Evolutionary conservation across 345 rosid species (phyloP).

Genomic region (Syzygium jambos): DNA sequence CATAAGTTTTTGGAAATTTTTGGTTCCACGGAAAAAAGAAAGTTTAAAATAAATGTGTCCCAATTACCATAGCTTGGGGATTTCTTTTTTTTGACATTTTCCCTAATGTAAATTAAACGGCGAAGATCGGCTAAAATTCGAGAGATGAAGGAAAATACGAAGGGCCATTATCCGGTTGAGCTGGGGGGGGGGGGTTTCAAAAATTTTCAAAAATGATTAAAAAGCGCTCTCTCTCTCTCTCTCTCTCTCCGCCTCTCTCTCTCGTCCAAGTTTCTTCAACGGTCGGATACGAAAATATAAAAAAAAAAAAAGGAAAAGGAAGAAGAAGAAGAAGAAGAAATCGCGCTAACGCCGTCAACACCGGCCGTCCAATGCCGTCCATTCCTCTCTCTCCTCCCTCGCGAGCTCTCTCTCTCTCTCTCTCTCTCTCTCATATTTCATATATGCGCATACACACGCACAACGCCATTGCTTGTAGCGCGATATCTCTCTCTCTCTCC

Average conservation of each 20-base stretch:
- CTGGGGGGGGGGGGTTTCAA: background rate
- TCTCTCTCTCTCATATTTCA: background rate
- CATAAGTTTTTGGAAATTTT: no score
- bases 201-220: background rate
- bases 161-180: background rate
- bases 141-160: background rate
- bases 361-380: constrained; percentile 1
- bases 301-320: no score
- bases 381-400: background rate
- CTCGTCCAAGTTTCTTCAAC: background rate
- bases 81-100: no score
- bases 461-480: background rate
- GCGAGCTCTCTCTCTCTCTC: background rate
- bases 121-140: background rate
- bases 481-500: background rate
- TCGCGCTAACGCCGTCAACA: background rate
- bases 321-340: background rate
- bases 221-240: background rate
- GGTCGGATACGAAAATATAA: background rate
- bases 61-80: no score
- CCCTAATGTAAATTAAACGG: background rate
- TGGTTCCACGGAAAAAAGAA: no score
- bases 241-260: background rate
- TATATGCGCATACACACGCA: background rate
- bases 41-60: no score